Percentiles rank a stretch among this genome's conserved stretches.
Evolutionary conservation across 1,284 basidiomycete species (phyloP).

Genomic region (Trichosporon sp.): DNA sequence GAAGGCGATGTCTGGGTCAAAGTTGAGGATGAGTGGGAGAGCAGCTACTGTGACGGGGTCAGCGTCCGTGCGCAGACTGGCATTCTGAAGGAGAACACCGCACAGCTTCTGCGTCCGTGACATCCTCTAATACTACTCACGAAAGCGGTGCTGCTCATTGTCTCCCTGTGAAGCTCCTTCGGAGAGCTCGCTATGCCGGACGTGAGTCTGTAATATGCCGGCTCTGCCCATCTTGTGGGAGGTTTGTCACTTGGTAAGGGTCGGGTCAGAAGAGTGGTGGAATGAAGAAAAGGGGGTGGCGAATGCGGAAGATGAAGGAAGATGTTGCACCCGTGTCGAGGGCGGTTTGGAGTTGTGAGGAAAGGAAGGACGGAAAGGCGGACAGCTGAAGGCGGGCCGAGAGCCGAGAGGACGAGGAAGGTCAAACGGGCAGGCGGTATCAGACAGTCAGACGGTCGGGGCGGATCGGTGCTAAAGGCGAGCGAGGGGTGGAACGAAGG

Average conservation of each 20-base stretch:
- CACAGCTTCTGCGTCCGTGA: background rate
- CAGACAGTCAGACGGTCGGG: background rate
- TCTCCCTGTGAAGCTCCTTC: background rate
- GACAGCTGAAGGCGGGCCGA: background rate
- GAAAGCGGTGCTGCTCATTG: background rate
- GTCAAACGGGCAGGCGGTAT: background rate
- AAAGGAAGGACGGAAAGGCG: background rate
- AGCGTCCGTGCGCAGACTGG: background rate
- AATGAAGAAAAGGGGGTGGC: background rate
- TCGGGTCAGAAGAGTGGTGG: background rate
- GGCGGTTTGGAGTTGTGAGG: background rate
- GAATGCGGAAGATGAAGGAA: background rate
- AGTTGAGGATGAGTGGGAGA: conserved; percentile 10
- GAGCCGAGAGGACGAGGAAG: background rate
- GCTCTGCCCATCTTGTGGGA: background rate
- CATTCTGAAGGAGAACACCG: background rate
- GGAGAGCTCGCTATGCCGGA: background rate
- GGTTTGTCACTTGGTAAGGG: background rate
- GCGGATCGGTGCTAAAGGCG: background rate
- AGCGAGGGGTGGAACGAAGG: background rate
- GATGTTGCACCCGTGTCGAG: background rate
- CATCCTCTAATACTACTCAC: background rate
- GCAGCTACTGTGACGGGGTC: conserved; percentile 7
- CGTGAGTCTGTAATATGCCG: background rate
- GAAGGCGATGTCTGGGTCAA: background rate